Base-by-base conservation (phyloP, 176 grass and related monocot genomes). In the Ensete ventricosum region DNA sequence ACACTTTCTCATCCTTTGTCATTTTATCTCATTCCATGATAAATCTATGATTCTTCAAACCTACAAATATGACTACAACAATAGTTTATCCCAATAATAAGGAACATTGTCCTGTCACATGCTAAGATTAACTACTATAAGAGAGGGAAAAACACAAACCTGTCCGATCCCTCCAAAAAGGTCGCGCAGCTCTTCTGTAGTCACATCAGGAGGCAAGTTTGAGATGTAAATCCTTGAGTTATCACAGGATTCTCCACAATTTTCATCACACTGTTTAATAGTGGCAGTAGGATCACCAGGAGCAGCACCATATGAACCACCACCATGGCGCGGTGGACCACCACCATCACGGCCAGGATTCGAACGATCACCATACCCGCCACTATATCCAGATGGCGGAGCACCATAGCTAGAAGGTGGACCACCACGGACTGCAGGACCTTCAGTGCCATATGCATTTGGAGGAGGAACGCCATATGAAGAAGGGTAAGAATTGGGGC, bases 161-260 rank as follows among this genome's bases (percentile, higher is more conserved):
- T 91, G 91, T 54, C 91, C 96, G 11, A 99, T 99, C 78, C 88
- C 91, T 60, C 91, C 91, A 89, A 99, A 99, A 76, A 99, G 77
- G 14, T 99, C 88, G 73, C 89, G 91, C 74, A 99, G 74, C 83
- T 99, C 96, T 50, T 99, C 96, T 81, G 88, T 75, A 53, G 88
- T 89, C 58, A 89, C 96, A 89, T 99, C 88, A 25, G 88, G 91
- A 16, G 96, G 96, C 77, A 99, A 89, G 71, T 99, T 99, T 55
- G 96, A 99, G 53, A 99, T 99, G 70, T 99, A 99, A 82, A 99
- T 99, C 79, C 96, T 99, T 52, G 96, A 54, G 16, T 95, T 99
- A 55, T 99, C 96, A 84, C 96, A 99, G 22, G 81, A 82, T 29
- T 95, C 96, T 55, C 83, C 88, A 79, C 91, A 99, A 82, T 86